Percentiles rank a stretch among this genome's conserved stretches.
Conservation (phyloP, 2,329 filamentous ascomycete species). For the Plectosphaerella cucumerina region DNA sequence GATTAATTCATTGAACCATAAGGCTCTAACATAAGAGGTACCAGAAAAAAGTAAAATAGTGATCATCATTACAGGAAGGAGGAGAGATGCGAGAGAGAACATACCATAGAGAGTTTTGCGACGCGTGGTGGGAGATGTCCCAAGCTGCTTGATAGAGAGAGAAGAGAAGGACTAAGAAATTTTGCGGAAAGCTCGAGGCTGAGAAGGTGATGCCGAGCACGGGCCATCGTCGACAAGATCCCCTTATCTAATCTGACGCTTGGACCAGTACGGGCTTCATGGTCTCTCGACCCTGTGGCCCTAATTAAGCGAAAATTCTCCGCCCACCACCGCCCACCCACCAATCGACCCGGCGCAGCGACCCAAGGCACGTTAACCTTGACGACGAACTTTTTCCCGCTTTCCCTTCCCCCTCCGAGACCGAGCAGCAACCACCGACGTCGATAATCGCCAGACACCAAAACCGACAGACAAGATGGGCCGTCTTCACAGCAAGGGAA, state of each 20-base stretch:
- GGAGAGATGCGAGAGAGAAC: slow-evolving; percentile 5
- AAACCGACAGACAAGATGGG: slow-evolving; percentile 65
- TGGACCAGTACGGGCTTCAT: too few relatives aligned
- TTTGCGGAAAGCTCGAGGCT: slow-evolving; percentile 4
- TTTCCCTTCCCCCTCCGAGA: slow-evolving; percentile 10
- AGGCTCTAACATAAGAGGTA: slow-evolving; percentile 93
- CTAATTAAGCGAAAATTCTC: slow-evolving; percentile 43
- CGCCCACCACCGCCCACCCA: slow-evolving; percentile 33
- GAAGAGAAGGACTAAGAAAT: background rate
- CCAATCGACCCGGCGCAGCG: slow-evolving; percentile 16
- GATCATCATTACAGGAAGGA: slow-evolving; percentile 64
- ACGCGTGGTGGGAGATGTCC: slow-evolving; percentile 1
- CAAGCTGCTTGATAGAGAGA: slow-evolving; percentile 1
- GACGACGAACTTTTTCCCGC: slow-evolving; percentile 1
- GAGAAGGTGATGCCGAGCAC: background rate
- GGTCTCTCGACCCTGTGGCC: slow-evolving; percentile 18
- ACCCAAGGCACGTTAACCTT: background rate
- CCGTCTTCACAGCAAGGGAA: slow-evolving; percentile 98
- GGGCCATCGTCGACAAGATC: background rate
- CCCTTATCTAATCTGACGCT: background rate
- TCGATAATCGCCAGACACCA: slow-evolving; percentile 7
- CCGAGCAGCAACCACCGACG: slow-evolving; percentile 9
- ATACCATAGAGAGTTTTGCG: background rate
- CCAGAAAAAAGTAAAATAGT: slow-evolving; percentile 72
- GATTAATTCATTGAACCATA: slow-evolving; percentile 71